Base-by-base conservation (phyloP, 2,329 filamentous ascomycete species). In the Hortaea werneckii region DNA sequence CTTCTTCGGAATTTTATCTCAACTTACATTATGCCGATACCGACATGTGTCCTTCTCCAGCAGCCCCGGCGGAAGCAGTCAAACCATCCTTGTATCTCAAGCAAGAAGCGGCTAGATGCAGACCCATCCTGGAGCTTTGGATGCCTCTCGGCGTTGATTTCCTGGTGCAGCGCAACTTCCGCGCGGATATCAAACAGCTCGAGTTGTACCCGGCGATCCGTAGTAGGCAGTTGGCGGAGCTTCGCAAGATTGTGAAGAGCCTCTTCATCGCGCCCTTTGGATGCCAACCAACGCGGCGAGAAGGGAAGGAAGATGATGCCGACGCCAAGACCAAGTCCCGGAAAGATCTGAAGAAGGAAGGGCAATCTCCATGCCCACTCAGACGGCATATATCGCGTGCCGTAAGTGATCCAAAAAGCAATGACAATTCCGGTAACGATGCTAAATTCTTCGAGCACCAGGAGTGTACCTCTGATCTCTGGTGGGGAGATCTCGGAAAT, bases 381-480 rank as follows among this genome's bases (percentile, higher is more conserved):
- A 1, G 65, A 63, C 1, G 53, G 45, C 52, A 74, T 71, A 29
- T 67, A 65, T 8, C 77, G 71, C 0, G 73, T 77, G 0, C 68
- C 75, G 46, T 76, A 79, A 0, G 72, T 73, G 34, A 75, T 74
- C 70, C 72, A 78, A 54, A 70, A 78, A 1, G 74, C 69, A 9
- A 50, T 40, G 3, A 76, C 68, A 46, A 70, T 71, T 2, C 73
- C 71, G 13, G 65, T 57, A 9, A 72, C 69, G 42, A 74, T 74
- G 42, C 60, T 64, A 46, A 74, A 61, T 41, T 71, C 65, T 46
- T 74, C 67, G 4, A 74, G 57, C 1, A 72, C 78, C 40, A 76
- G 65, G 5, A 70, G 56, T 1, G 65, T 57, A 1, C 67, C 67
- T 39, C 67, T 53, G 5, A 68, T 59, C 42, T 69, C 61, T 0